Conservation (phyloP, 768 basidiomycete genomes). For the Hortiboletus flavorubellus region DNA sequence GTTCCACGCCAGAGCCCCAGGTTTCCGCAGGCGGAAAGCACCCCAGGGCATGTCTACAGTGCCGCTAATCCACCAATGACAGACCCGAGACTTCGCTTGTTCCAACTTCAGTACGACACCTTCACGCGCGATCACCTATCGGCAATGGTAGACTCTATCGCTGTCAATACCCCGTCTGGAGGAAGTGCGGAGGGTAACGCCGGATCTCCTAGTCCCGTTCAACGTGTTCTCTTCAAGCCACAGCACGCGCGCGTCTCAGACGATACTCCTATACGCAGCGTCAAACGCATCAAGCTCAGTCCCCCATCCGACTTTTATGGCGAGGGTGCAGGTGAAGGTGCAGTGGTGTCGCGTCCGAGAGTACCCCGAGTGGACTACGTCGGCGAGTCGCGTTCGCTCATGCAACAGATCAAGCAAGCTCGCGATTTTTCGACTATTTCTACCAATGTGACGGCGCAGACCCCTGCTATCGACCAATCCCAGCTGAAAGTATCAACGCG, state of each 20-base stretch:
- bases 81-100: constrained; percentile 78
- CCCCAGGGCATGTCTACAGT: constrained; percentile 37
- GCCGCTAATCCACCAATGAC: constrained; percentile 39
- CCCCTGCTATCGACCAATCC: constrained; percentile 16
- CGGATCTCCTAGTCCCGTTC: constrained; percentile 43
- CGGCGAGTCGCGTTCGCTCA: constrained; percentile 70
- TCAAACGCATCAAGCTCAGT: constrained; percentile 79
- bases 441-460: constrained; percentile 47
- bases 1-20: constrained; percentile 45
- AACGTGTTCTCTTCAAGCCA: constrained; percentile 44
- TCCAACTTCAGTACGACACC: constrained; percentile 95
- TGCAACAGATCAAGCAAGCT: constrained; percentile 77
- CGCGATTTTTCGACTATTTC: constrained; percentile 77
- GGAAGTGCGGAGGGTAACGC: constrained; percentile 43
- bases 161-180: constrained; percentile 68
- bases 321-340: constrained; percentile 46
- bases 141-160: constrained; percentile 92
- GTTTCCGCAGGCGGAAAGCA: constrained; percentile 59
- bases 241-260: constrained; percentile 41
- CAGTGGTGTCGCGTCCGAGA: constrained; percentile 48
- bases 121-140: constrained; percentile 93
- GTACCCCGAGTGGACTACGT: constrained; percentile 63
- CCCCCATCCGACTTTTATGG: constrained; percentile 58
- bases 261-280: constrained; percentile 60
- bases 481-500: not conserved